These are phyloP conservation scores for Aspergillus arachidicola DNA, from an alignment of 2,329 filamentous ascomycete genomes.

Conservation along the genomic window DNA sequence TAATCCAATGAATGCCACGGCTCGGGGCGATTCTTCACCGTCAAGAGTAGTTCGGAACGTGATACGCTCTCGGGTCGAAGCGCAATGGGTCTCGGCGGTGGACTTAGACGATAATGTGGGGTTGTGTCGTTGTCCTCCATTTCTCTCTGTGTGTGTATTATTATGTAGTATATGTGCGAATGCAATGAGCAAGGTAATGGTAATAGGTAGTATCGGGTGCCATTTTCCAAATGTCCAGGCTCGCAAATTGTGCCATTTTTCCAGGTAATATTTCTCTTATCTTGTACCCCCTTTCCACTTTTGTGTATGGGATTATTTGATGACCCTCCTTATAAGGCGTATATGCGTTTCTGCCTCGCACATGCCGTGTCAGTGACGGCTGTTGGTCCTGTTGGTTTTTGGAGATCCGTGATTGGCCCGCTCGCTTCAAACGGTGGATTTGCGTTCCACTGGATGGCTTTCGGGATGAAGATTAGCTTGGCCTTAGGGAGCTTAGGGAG, in stretches of 20 bases:
- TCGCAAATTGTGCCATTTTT: accelerated
- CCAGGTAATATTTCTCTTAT: not conserved
- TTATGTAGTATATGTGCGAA: not conserved
- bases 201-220: not conserved
- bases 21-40: slow-evolving; percentile 16
- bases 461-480: not conserved
- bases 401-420: not conserved
- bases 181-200: not conserved
- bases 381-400: not conserved
- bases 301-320: not conserved
- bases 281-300: not conserved
- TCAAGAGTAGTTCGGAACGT: slow-evolving; percentile 9
- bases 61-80: slow-evolving; percentile 19
- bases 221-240: not conserved
- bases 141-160: not conserved
- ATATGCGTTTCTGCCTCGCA: slow-evolving; percentile 5
- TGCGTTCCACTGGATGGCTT: not conserved
- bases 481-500: not conserved
- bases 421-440: not conserved
- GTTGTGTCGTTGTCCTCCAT: not conserved
- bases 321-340: slow-evolving; percentile 1
- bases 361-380: not conserved
- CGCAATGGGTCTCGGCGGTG: slow-evolving; percentile 16
- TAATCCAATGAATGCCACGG: slow-evolving; percentile 25
- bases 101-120: not conserved